Evolutionary conservation across 345 rosid species (phyloP).

Genomic region (Euphorbia peplus): DNA sequence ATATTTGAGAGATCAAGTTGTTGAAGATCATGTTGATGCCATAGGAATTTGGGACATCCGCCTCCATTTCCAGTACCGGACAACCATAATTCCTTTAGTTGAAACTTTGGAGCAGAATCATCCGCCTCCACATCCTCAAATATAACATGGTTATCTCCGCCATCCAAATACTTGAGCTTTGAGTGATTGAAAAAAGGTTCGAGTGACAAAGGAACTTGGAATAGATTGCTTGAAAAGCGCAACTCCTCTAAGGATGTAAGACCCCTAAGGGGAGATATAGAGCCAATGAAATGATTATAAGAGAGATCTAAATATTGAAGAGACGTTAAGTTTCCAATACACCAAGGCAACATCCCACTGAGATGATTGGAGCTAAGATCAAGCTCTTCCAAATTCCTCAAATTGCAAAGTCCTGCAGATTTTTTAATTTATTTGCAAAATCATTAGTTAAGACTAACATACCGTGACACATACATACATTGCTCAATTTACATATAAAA

Average conservation of each 20-base stretch:
- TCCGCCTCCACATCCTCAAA: background rate
- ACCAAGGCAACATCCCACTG: background rate
- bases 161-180: background rate
- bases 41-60: background rate
- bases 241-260: background rate
- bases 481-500: too few relatives aligned
- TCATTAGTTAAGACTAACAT: too few relatives aligned
- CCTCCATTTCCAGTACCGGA: background rate
- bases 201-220: background rate
- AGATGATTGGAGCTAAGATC: background rate
- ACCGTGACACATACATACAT: too few relatives aligned
- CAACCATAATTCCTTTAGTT: background rate
- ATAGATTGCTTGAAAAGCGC: background rate
- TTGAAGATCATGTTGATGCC: background rate
- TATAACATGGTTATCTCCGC: background rate
- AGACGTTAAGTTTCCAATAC: background rate
- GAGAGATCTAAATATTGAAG: background rate
- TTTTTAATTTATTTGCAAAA: too few relatives aligned
- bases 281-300: background rate
- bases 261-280: background rate
- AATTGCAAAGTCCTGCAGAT: background rate
- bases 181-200: constrained; percentile 1
- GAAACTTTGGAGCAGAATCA: background rate
- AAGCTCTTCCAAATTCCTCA: background rate
- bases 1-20: background rate